These are phyloP conservation scores for Auricularia cornea DNA, from an alignment of 768 basidiomycete species.

Conservation along the genomic window DNA sequence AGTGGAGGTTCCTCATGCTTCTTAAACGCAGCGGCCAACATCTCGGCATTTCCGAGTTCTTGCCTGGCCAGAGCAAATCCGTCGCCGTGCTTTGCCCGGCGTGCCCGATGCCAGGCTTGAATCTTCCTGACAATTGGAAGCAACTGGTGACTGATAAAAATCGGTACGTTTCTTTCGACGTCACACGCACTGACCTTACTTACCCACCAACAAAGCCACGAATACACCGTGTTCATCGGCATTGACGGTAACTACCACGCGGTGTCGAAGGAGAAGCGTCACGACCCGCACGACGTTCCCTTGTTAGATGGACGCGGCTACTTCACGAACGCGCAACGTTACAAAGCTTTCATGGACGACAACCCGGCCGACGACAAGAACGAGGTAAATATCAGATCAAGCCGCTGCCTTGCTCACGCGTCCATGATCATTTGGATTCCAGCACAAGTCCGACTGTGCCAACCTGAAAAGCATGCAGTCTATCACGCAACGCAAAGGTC, in stretches of 20 bases:
- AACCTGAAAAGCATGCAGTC: slow-evolving; percentile 18
- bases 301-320: not conserved
- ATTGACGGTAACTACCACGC: not conserved
- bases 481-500: slow-evolving; percentile 17
- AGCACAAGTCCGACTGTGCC: slow-evolving; percentile 14
- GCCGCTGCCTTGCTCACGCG: no score
- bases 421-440: not conserved
- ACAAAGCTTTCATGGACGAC: not conserved
- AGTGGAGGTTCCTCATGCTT: not conserved
- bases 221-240: not conserved
- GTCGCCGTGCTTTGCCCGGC: not conserved
- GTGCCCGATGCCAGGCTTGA: not conserved
- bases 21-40: not conserved
- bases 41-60: not conserved
- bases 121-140: not conserved
- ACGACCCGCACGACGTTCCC: not conserved
- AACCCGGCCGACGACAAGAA: not conserved
- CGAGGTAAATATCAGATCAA: not conserved
- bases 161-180: no score
- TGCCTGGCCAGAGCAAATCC: not conserved
- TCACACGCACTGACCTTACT: no score
- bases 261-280: not conserved
- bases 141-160: no score
- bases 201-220: not conserved
- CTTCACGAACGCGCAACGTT: not conserved